Base-by-base conservation (phyloP, 2,329 filamentous ascomycete genomes). In the Cladophialophora yegresii region DNA sequence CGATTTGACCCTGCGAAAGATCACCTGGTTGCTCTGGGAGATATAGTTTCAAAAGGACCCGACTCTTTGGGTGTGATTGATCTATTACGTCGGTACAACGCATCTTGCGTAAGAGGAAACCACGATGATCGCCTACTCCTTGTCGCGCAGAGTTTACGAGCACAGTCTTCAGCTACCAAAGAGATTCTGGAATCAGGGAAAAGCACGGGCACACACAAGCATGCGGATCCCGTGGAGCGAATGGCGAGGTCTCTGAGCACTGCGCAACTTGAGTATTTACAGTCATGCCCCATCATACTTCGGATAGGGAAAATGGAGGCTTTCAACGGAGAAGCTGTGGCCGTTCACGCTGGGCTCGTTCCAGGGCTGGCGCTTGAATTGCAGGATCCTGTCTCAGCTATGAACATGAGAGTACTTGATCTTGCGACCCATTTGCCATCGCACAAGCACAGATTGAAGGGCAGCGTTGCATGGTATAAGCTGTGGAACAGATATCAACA, bases 401-500 rank as follows among this genome's bases (percentile, higher is more conserved):
- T 97, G 92, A 95, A 92, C 74, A 96, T 99, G 91, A 87, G 92
- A 62, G 90, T 87, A 6, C 84, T 96, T 60, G 82, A 90, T 70
- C 82, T 87, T 20, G 78, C 82, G 10, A 87, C 85, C 10, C 83
- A 86, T 64, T 77, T 85, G 12, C 87, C 86, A 7, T 71, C 70
- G 2, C 64, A 70, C 33, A 3, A 85, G 80, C 59, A 79, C 79
- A 67, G 80, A 72, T 67, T 77, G 71, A 59, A 77, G 74, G 4
- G 89, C 33, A 67, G 88, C 57, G 81, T 84, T 36, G 83, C 84
- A 13, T 96, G 91, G 91, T 82, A 86, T 58, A 84, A 87, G 76
- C 74, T 84, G 54, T 86, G 83, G 78, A 83, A 85, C 67, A 78
- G 79, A 66, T 76, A 81, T 61, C 79, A 81, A 70, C 71, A 72